phyloP scores from a whole-genome alignment of 768 basidiomycete genomes.

The Pleurotus citrinopileatus region DNA sequence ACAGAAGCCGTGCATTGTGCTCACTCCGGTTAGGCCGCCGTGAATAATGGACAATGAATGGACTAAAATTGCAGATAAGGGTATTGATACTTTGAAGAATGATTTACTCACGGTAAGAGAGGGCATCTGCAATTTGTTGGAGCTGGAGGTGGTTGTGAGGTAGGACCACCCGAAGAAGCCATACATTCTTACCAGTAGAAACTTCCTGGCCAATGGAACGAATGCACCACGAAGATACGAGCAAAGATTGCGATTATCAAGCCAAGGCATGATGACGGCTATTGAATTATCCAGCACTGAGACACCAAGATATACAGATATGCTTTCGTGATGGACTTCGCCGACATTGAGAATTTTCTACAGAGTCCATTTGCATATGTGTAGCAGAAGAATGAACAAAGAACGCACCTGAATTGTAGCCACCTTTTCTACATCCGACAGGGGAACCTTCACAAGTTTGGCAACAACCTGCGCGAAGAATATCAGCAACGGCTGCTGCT shows the following conservation, averaged over 20 bases:
- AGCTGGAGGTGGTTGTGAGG: neutral
- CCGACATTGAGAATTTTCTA: neutral
- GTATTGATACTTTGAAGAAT: neutral
- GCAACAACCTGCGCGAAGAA: neutral
- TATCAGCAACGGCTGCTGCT: neutral
- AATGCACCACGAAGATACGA: neutral
- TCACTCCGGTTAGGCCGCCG: slow-evolving; percentile 13
- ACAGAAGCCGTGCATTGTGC: neutral
- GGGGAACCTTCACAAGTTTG: neutral
- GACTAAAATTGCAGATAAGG: neutral
- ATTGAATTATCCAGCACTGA: neutral
- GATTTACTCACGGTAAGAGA: slow-evolving; percentile 1
- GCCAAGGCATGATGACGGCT: neutral
- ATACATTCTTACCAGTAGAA: neutral
- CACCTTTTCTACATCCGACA: neutral
- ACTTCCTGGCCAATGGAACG: neutral
- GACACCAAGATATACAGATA: neutral
- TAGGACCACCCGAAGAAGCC: too few relatives aligned
- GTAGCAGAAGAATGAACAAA: neutral
- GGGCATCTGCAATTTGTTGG: neutral
- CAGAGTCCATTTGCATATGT: neutral
- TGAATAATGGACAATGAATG: slow-evolving; percentile 10
- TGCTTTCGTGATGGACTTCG: neutral
- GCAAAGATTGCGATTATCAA: neutral
- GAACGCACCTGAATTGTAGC: neutral